Base-by-base conservation (phyloP, 495 filamentous ascomycete species). In the Hypomontagnella submonticulosa region DNA sequence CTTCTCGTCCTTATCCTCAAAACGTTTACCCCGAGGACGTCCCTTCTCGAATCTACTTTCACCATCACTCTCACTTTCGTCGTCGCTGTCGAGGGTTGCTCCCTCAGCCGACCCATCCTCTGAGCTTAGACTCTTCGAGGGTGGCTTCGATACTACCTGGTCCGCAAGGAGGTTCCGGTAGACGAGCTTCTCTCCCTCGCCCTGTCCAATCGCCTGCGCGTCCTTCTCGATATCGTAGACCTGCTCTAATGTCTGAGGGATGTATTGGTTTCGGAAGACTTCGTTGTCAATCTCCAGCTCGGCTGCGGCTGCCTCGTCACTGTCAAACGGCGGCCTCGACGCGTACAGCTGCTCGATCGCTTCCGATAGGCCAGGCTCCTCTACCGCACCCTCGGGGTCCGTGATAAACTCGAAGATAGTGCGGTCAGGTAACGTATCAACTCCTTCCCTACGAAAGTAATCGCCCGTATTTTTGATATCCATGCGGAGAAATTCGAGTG, bases 151-250 rank as follows among this genome's bases (percentile, higher is more conserved):
- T 13, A 84, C 81, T 13, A 88, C 82, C 57, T 88, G 87, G 43
- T 88, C 85, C 2, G 90, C 91, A 0, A 99, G 82, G 20, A 99
- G 80, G 61, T 89, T 87, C 37, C 86, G 84, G 72, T 97, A 99
- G 1, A 96, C 85, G 10, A 97, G 81, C 23, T 88, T 87, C 0
- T 84, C 84, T 46, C 87, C 90, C 42, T 88, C 80, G 8, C 91
- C 93, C 13, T 87, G 83, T 1, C 85, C 86, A 1, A 97, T 82
- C 73, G 86, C 87, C 61, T 92, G 87, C 4, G 88, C 90, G 66
- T 98, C 95, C 64, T 93, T 88, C 76, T 98, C 95, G 44, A 97
- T 84, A 72, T 99, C 95, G 68, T 97, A 97, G 1, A 98, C 95
- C 61, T 98, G 90, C 67, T 97, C 89, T 41, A 99, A 77, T 0